These are phyloP conservation scores for Dalechampia spathulata DNA, from an alignment of 441 rosid genomes.

Conservation along the genomic window DNA sequence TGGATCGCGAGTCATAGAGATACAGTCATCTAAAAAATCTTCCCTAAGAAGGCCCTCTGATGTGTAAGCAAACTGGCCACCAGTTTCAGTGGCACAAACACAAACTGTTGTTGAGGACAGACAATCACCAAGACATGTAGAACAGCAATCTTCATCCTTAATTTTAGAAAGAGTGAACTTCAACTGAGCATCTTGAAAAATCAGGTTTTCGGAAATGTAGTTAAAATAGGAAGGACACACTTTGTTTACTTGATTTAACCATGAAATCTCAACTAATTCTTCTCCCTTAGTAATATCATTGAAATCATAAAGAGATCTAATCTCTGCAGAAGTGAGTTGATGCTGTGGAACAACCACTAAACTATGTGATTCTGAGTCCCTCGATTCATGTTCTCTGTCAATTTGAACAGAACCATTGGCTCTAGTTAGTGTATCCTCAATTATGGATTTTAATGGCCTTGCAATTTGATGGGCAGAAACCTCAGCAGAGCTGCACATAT, in stretches of 20 bases:
- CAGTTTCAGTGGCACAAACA: constrained; percentile 45
- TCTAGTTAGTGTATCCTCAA: constrained; percentile 12
- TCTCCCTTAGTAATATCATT: constrained; percentile 67
- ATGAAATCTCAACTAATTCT: constrained; percentile 59
- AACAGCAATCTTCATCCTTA: constrained; percentile 50
- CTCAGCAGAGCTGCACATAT: constrained; percentile 10
- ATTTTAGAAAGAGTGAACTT: constrained; percentile 56
- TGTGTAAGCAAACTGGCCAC: constrained; percentile 47
- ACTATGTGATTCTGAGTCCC: constrained; percentile 22
- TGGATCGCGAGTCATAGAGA: constrained; percentile 52
- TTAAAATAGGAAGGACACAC: constrained; percentile 52
- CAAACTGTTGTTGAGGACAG: constrained; percentile 45
- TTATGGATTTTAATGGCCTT: constrained; percentile 1
- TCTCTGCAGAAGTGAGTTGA: constrained; percentile 39
- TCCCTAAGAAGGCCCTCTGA: constrained; percentile 48
- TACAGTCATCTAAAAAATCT: constrained; percentile 57
- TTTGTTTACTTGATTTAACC: constrained; percentile 62
- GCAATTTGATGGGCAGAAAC: constrained; percentile 13
- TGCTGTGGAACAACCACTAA: constrained; percentile 45
- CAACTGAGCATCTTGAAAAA: constrained; percentile 53
- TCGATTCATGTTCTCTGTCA: constrained; percentile 17
- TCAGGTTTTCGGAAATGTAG: constrained; percentile 51
- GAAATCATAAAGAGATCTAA: constrained; percentile 35
- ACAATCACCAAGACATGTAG: constrained; percentile 62
- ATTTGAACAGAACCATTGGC: constrained; percentile 22